Base-by-base conservation (phyloP, 2,329 filamentous ascomycete species). In the Aureobasidium lini region DNA sequence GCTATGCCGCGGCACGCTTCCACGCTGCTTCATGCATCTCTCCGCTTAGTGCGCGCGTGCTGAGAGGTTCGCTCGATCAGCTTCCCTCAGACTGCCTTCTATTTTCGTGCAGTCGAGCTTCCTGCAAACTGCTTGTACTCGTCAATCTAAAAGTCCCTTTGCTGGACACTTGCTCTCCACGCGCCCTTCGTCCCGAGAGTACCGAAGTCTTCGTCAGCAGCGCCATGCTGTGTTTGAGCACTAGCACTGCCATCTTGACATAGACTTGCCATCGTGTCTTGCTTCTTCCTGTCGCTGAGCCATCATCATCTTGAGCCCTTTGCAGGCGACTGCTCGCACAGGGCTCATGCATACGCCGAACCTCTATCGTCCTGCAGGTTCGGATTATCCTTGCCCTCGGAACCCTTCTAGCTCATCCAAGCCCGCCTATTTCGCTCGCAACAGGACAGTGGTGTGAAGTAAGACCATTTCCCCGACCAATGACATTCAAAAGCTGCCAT, bases 381-480 rank as follows among this genome's bases (percentile, higher is more conserved):
- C 40, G 39, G 16, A 36, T 16, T 56, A 18, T 44, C 18, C 42
- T 57, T 31, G 32, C 34, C 23, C 31, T 37, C 42, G 42, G 54
- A 18, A 31, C 16, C 23, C 50, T 28, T 57, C 52, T 56, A 44
- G 52, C 31, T 47, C 15, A 16, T 11, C 13, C 9, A 40, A 48
- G 34, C 34, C 53, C 40, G 40, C 40, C 42, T 47, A 47, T 46
- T 57, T 46, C 37, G 28, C 53, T 31, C 16, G 18, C 29, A 39
- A 48, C 32, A 47, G 15, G n/a, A 13, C 18, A 31, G 18, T 57
- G 52, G 52, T 57, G 54, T 57, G 54, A 57, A 57, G 43, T 57
- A 48, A 57, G 54, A 57, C 43, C 43, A 28, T 18, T 39, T 18
- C 43, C 40, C 54, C 54, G 43, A 48, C 54, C 54, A 57, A 57